Conservation (phyloP, 78 protist species). For the Corallochytrium limacisporum region DNA sequence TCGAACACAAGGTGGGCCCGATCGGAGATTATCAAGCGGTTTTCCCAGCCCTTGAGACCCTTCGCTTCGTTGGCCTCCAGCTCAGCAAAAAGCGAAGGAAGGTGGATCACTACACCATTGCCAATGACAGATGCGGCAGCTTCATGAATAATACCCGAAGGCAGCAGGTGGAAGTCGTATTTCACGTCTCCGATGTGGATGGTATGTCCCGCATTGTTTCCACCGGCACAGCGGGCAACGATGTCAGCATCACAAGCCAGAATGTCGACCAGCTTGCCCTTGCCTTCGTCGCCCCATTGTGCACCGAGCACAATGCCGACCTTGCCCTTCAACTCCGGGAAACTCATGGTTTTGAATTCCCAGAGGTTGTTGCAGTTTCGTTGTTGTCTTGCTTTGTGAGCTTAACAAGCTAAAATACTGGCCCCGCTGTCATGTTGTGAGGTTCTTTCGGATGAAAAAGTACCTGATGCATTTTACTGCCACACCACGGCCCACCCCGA, state of each 20-base stretch:
- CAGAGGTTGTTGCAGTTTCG: too few species aligned
- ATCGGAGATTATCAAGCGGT: slow-evolving; percentile 57
- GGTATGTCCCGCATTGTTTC: slow-evolving; percentile 77
- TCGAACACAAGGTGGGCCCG: slow-evolving; percentile 81
- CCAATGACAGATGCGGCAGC: slow-evolving; percentile 44
- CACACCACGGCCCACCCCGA: too few species aligned
- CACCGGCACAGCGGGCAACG: slow-evolving; percentile 51
- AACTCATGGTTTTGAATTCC: too few species aligned
- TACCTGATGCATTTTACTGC: too few species aligned
- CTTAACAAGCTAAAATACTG: too few species aligned
- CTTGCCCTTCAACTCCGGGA: slow-evolving; percentile 5
- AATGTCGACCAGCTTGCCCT: slow-evolving; percentile 85
- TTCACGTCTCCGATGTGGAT: slow-evolving; percentile 63
- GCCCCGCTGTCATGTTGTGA: too few species aligned
- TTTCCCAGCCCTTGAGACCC: slow-evolving; percentile 11
- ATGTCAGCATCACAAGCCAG: slow-evolving; percentile 59
- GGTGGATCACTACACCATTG: slow-evolving; percentile 79
- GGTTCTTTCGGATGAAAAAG: too few species aligned
- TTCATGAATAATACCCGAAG: slow-evolving; percentile 65
- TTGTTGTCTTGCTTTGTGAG: too few species aligned
- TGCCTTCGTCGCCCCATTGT: slow-evolving; percentile 95
- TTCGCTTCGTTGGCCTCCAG: slow-evolving; percentile 40
- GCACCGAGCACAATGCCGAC: slow-evolving; percentile 46
- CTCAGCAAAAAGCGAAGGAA: slow-evolving; percentile 70
- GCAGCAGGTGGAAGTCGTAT: slow-evolving; percentile 79